Percentiles rank a stretch among this genome's conserved stretches.
These are phyloP conservation scores for Suillus occidentalis DNA, from an alignment of 768 basidiomycete species.

Conservation along the genomic window DNA sequence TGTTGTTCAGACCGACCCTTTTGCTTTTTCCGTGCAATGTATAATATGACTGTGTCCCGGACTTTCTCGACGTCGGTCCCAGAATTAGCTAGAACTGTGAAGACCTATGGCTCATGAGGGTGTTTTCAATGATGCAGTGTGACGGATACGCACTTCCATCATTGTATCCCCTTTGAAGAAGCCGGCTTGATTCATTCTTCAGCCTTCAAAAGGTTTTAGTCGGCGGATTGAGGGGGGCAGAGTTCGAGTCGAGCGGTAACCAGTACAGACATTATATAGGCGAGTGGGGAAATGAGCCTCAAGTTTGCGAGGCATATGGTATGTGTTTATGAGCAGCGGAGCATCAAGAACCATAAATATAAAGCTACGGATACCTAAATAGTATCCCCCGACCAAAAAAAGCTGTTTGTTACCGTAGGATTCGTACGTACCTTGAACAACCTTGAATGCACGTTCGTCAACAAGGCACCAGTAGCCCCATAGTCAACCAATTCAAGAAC, in stretches of 20 bases:
- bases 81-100: background rate
- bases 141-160: background rate
- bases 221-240: background rate
- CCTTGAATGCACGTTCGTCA: background rate
- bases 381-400: background rate
- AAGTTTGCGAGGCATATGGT: background rate
- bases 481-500: background rate
- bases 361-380: background rate
- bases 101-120: background rate
- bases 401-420: background rate
- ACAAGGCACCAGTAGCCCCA: background rate
- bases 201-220: background rate
- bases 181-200: background rate
- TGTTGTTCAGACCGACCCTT: slow-evolving; percentile 1
- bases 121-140: background rate
- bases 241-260: background rate
- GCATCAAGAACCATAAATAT: background rate
- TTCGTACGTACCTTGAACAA: background rate
- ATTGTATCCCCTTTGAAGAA: slow-evolving; percentile 1
- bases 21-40: background rate
- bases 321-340: background rate
- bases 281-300: background rate
- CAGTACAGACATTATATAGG: background rate
- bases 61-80: background rate
- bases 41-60: background rate